Evolutionary conservation across 73 alveolate genomes (phyloP).

Genomic region (Paramecium biaurelia): DNA sequence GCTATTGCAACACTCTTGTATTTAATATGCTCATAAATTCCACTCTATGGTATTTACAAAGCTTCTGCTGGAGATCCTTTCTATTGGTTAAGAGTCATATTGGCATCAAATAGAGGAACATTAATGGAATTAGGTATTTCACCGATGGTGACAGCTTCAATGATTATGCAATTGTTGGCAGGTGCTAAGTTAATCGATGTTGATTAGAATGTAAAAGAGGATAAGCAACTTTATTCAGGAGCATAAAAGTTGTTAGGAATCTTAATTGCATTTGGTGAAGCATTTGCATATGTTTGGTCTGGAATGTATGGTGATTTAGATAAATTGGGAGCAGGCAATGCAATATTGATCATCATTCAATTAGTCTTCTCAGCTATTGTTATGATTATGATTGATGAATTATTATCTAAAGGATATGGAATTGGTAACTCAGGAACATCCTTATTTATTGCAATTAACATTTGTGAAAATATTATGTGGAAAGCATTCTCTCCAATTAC

Average conservation of each 20-base stretch:
- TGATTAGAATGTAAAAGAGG: constrained; percentile 96
- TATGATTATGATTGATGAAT: constrained; percentile 94
- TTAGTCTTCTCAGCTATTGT: constrained; percentile 98
- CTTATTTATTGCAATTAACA: constrained; percentile 98
- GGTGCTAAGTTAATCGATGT: constrained; percentile 98
- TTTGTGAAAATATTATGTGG: constrained; percentile 99
- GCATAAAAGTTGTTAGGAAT: constrained; percentile 86
- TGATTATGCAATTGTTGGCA: constrained; percentile 99
- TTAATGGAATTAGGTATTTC: constrained; percentile 99
- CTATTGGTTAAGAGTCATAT: constrained; percentile 99
- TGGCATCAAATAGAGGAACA: constrained; percentile 99
- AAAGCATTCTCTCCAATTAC: constrained; percentile 99
- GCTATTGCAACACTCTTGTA: constrained; percentile 96
- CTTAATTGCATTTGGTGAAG: constrained; percentile 90
- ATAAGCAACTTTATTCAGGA: constrained; percentile 94
- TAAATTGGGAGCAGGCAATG: constrained; percentile 96
- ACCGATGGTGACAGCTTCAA: constrained; percentile 99
- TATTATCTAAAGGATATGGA: constrained; percentile 97
- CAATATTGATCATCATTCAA: constrained; percentile 94
- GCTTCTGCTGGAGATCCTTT: constrained; percentile 97
- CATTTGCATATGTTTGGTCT: constrained; percentile 97
- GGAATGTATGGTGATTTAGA: constrained; percentile 99
- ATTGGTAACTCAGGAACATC: constrained; percentile 98
- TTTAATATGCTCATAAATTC: constrained; percentile 99
- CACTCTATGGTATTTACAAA: constrained; percentile 96